Evolutionary conservation across 2,329 filamentous ascomycete genomes (phyloP).

Genomic region (Cercospora sesami): DNA sequence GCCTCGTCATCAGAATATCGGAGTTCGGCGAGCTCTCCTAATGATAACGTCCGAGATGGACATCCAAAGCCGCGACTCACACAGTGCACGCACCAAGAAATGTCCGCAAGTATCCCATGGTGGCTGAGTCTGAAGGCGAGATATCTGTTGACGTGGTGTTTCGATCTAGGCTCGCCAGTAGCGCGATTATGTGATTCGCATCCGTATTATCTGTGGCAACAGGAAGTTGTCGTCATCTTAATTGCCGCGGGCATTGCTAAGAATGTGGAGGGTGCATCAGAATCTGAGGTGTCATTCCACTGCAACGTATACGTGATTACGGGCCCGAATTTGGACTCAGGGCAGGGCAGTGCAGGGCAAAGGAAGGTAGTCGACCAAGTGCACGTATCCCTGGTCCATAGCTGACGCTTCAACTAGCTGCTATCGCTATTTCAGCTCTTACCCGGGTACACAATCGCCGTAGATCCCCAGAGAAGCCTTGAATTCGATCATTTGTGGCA

Average conservation of each 20-base stretch:
- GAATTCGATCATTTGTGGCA: background rate
- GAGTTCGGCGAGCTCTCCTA: too few relatives aligned
- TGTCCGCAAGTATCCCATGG: too few relatives aligned
- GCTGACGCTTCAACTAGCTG: background rate
- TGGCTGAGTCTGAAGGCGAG: background rate
- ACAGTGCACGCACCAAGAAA: too few relatives aligned
- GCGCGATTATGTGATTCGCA: background rate
- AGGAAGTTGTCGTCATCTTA: too few relatives aligned
- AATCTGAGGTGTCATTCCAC: background rate
- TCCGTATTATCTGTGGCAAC: too few relatives aligned
- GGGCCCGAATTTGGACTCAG: background rate
- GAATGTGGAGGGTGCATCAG: background rate
- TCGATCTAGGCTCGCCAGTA: background rate
- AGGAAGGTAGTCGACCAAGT: background rate
- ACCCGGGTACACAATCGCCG: background rate
- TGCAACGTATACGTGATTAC: background rate
- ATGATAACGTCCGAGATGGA: too few relatives aligned
- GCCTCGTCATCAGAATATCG: too few relatives aligned
- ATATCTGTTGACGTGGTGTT: background rate
- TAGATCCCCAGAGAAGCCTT: background rate
- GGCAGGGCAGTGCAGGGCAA: background rate
- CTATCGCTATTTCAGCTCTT: background rate
- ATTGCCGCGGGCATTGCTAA: background rate
- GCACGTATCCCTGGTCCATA: too few relatives aligned
- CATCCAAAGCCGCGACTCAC: too few relatives aligned